Evolutionary conservation across 768 basidiomycete genomes (phyloP), one percentile per base, ranked within the genome.

Genomic region (Arthromyces matolae): DNA sequence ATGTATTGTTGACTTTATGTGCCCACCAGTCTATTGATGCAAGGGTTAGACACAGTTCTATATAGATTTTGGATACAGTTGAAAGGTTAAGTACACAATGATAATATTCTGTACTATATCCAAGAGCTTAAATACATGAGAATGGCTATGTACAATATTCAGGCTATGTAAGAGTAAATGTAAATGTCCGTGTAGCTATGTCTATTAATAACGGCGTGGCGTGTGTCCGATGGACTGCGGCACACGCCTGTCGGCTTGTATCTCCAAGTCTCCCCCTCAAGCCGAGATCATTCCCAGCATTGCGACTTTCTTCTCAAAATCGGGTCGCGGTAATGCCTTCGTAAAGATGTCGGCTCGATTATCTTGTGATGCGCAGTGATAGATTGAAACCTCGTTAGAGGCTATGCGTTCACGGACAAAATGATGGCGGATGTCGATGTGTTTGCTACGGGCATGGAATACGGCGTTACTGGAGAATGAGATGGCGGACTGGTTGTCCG

Each of bases 291-390:
- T 37, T 5, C 47, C 47, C 7, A 53, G 29, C 5, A 43, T 13
- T 27, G 24, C 3, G 7, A 49, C 13, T 12, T 48, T 39, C 3
- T 13, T 31, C 23, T 54, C 34, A 29, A 34, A 32, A 29, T 5
- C 41, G 2, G 43, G 52, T 20, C 29, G 32, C 22, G 47, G 45
- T 7, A 73, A 63, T 0, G 64, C 50, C 49, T 78, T 78, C 0
- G 71, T 77, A 38, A 76, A 64, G 23, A 68, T 51, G 44, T 78
- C 66, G 5, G 72, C 68, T 0, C 62, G n/a, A 45, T 71, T 75
- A 18, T 67, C 57, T 5, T 50, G 36, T 0, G 71, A 69, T 22
- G 55, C 48, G 18, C 72, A 54, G 50, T 71, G 67, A 8, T 29
- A 22, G 3, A 74, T 22, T 0, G 10, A 16, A 19, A 76, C 29